These are phyloP conservation scores for Podaxis sp. DNA, from an alignment of 768 basidiomycete species.

Conservation along the genomic window DNA sequence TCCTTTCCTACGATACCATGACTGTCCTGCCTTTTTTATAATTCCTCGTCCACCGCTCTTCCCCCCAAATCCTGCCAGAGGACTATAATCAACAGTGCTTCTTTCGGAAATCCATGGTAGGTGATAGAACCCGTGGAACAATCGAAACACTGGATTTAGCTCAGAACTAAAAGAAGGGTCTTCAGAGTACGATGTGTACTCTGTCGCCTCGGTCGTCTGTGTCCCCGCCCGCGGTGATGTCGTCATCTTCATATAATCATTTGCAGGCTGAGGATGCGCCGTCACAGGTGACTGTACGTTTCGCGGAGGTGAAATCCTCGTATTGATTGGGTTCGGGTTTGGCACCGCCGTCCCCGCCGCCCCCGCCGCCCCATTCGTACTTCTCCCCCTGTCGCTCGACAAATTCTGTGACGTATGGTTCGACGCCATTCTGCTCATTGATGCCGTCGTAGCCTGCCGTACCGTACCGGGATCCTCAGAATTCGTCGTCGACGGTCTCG, in stretches of 20 bases:
- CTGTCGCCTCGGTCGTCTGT: background rate
- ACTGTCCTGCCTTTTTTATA: slow-evolving; percentile 1
- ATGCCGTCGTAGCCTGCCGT: background rate
- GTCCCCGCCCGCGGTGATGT: background rate
- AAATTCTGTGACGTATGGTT: background rate
- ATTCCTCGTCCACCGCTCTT: slow-evolving; percentile 5
- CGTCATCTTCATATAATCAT: slow-evolving; percentile 6
- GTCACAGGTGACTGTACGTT: background rate
- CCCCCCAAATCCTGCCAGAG: slow-evolving; percentile 2
- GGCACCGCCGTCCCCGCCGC: too few relatives aligned
- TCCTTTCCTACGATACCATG: slow-evolving; percentile 5
- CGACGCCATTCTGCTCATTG: background rate
- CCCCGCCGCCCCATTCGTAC: background rate
- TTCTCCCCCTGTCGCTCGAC: background rate
- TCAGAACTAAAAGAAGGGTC: slow-evolving; percentile 7
- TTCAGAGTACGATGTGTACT: background rate
- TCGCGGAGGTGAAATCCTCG: background rate
- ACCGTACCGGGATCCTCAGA: background rate
- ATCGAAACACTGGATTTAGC: slow-evolving; percentile 8
- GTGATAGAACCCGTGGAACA: slow-evolving; percentile 4
- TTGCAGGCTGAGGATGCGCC: slow-evolving; percentile 1
- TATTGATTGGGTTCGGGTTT: background rate
- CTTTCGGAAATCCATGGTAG: slow-evolving; percentile 8
- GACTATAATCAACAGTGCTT: slow-evolving; percentile 9
- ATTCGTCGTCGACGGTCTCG: background rate